These are phyloP conservation scores for Chloris gayana DNA, from an alignment of 176 grass and related monocot genomes.

Conservation along the genomic window DNA sequence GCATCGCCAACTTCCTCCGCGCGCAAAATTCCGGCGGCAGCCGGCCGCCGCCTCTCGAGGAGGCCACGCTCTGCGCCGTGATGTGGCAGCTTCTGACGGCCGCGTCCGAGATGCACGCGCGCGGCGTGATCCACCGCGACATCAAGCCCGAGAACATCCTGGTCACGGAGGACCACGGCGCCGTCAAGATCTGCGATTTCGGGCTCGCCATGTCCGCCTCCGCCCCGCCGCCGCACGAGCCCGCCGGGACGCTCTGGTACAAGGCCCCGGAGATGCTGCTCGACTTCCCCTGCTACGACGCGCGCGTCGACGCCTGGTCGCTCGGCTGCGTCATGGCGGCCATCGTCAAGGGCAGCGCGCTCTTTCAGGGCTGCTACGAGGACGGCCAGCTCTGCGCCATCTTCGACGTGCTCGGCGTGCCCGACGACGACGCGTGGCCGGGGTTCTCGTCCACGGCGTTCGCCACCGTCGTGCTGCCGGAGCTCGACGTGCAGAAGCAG, in stretches of 20 bases:
- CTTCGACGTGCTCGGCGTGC: slow-evolving; percentile 12
- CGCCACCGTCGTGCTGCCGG: background rate
- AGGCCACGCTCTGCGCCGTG: background rate
- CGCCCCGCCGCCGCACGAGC: no score
- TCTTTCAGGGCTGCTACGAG: background rate
- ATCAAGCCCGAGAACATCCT: slow-evolving; percentile 42
- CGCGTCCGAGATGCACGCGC: background rate
- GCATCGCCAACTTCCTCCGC: slow-evolving; percentile 7
- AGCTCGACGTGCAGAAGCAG: background rate
- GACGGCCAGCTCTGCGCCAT: slow-evolving; percentile 33
- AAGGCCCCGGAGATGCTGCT: slow-evolving; percentile 29
- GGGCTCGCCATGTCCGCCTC: slow-evolving; percentile 23
- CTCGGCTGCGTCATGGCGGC: slow-evolving; percentile 47
- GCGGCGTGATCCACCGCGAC: slow-evolving; percentile 41
- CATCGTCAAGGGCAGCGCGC: slow-evolving; percentile 9
- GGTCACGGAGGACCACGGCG: background rate
- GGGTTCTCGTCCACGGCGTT: background rate
- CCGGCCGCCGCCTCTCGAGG: no score
- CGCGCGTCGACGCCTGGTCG: slow-evolving; percentile 18
- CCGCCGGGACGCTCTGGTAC: no score
- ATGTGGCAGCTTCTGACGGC: background rate
- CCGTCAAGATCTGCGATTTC: slow-evolving; percentile 47
- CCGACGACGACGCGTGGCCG: background rate
- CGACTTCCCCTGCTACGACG: slow-evolving; percentile 4
- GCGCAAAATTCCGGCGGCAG: no score